Percentiles rank a stretch among this genome's conserved stretches.
phyloP scores from a whole-genome alignment of 352 stramenopile species.

The Globisporangium uncinulatum region DNA sequence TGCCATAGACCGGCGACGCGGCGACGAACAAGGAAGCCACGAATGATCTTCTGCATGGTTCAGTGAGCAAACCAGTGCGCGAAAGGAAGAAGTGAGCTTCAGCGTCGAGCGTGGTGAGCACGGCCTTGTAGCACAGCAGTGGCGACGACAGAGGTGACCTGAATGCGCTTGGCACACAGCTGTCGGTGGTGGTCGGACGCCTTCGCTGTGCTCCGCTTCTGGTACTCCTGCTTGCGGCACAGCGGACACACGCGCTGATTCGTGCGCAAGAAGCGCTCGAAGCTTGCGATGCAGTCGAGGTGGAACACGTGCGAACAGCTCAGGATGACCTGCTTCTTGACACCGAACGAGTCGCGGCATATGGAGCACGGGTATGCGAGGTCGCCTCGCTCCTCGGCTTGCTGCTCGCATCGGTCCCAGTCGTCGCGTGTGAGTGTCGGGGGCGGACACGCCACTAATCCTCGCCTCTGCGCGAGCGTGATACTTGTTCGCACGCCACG shows the following conservation, averaged over 20 bases:
- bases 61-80: not conserved
- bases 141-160: slow-evolving; percentile 25
- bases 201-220: slow-evolving; percentile 57
- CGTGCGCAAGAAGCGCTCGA: slow-evolving; percentile 77
- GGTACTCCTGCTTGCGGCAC: slow-evolving; percentile 80
- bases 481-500: slow-evolving; percentile 24
- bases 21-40: slow-evolving; percentile 26
- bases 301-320: slow-evolving; percentile 88
- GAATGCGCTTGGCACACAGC: slow-evolving; percentile 43
- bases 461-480: slow-evolving; percentile 68
- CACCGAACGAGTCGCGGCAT: slow-evolving; percentile 67
- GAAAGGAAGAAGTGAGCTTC: not conserved
- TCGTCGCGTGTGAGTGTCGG: slow-evolving; percentile 62
- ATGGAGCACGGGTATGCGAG: slow-evolving; percentile 71
- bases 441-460: slow-evolving; percentile 43
- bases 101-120: not conserved
- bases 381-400: slow-evolving; percentile 59
- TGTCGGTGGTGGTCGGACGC: slow-evolving; percentile 46
- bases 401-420: slow-evolving; percentile 67
- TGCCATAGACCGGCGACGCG: slow-evolving; percentile 21
- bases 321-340: slow-evolving; percentile 74
- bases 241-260: slow-evolving; percentile 78
- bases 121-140: not conserved
- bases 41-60: slow-evolving; percentile 21
- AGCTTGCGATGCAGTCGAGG: slow-evolving; percentile 71